These are phyloP conservation scores for Lentinula novae-zelandiae DNA, from an alignment of 1,284 basidiomycete genomes.

Conservation along the genomic window DNA sequence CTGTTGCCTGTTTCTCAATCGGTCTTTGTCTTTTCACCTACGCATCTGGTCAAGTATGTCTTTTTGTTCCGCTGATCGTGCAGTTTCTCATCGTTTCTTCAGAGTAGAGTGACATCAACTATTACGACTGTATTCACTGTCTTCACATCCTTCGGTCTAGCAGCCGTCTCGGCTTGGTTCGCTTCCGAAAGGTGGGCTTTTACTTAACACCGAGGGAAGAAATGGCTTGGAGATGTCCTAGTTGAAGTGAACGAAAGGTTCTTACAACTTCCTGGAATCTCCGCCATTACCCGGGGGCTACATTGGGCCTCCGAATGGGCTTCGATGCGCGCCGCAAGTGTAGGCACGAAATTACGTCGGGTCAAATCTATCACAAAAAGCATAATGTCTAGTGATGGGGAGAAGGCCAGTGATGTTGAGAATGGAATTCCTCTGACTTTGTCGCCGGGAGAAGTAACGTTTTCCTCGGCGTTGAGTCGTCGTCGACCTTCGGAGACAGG, in stretches of 20 bases:
- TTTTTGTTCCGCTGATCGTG: background rate
- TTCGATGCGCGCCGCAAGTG: slow-evolving; percentile 21
- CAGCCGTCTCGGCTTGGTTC: slow-evolving; percentile 76
- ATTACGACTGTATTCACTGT: slow-evolving; percentile 72
- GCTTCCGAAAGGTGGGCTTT: slow-evolving; percentile 73
- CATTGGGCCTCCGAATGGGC: slow-evolving; percentile 24
- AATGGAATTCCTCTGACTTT: slow-evolving; percentile 9
- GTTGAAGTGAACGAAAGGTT: slow-evolving; percentile 43
- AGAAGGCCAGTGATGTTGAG: slow-evolving; percentile 5
- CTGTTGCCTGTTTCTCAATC: slow-evolving; percentile 68
- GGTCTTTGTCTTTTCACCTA: slow-evolving; percentile 67
- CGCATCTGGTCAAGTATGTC: slow-evolving; percentile 52
- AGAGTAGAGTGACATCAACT: slow-evolving; percentile 60
- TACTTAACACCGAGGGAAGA: slow-evolving; percentile 61
- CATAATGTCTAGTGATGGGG: slow-evolving; percentile 8
- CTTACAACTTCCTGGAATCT: slow-evolving; percentile 36
- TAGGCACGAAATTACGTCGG: slow-evolving; percentile 1
- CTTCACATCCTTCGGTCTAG: slow-evolving; percentile 71
- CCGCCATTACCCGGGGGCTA: slow-evolving; percentile 10
- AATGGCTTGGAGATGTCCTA: slow-evolving; percentile 73
- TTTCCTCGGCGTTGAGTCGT: background rate
- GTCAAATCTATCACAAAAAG: slow-evolving; percentile 6
- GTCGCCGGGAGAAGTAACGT: background rate
- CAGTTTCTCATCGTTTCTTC: slow-evolving; percentile 11
- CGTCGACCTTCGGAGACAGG: slow-evolving; percentile 5